These are phyloP conservation scores for Talaromyces stipitatus DNA, from an alignment of 495 filamentous ascomycete species.

Conservation along the genomic window DNA sequence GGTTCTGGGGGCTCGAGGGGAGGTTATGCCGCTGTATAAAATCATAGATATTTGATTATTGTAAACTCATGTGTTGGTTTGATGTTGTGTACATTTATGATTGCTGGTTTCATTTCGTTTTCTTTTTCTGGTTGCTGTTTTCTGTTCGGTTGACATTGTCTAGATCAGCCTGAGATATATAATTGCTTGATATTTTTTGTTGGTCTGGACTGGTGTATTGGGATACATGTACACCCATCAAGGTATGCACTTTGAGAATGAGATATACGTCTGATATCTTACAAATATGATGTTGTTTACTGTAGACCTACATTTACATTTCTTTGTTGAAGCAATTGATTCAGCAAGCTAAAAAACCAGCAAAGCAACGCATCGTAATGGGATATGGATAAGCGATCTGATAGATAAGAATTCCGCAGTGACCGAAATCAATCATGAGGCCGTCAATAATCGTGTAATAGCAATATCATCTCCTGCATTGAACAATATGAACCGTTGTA, in stretches of 20 bases:
- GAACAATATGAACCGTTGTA: background rate
- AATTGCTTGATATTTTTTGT: background rate
- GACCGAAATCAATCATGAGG: background rate
- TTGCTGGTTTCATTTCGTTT: background rate
- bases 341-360: background rate
- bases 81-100: background rate
- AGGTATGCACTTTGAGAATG: too few relatives aligned
- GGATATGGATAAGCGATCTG: background rate
- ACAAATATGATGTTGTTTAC: too few relatives aligned
- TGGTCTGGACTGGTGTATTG: background rate
- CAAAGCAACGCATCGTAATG: background rate
- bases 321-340: too few relatives aligned
- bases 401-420: background rate
- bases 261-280: too few relatives aligned
- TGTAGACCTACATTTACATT: too few relatives aligned
- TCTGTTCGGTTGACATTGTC: background rate
- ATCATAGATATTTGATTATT: too few relatives aligned
- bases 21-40: slow-evolving; percentile 87
- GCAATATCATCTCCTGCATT: background rate
- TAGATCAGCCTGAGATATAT: background rate
- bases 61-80: too few relatives aligned
- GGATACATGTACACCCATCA: too few relatives aligned
- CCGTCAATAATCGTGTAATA: background rate
- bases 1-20: slow-evolving; percentile 69
- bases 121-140: background rate